phyloP scores from a whole-genome alignment of 2,329 filamentous ascomycete species.

The Cryphonectria nitschkei region DNA sequence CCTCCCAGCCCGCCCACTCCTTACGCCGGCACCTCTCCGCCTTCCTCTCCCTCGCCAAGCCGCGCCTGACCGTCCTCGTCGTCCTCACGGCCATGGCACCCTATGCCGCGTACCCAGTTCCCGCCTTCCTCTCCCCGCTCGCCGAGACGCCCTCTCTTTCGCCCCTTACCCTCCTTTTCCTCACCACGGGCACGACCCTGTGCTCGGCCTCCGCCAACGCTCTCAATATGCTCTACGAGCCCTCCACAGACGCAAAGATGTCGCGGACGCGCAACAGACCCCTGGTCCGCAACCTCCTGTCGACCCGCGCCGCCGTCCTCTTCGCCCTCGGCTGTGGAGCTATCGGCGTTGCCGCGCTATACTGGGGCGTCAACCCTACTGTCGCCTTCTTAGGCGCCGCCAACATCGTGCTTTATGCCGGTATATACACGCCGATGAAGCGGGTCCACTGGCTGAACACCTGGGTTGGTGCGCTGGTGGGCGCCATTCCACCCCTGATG shows the following conservation, averaged over 20 bases:
- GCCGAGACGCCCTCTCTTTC: slow-evolving; percentile 78
- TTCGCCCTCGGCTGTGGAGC: slow-evolving; percentile 79
- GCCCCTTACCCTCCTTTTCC: slow-evolving; percentile 87
- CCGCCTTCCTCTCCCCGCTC: slow-evolving; percentile 74
- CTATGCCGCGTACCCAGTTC: slow-evolving; percentile 92
- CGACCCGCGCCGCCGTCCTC: slow-evolving; percentile 68
- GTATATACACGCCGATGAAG: slow-evolving; percentile 91
- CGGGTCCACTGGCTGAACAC: slow-evolving; percentile 86
- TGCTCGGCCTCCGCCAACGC: slow-evolving; percentile 92
- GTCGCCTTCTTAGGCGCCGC: slow-evolving; percentile 81
- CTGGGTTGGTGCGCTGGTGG: slow-evolving; percentile 91
- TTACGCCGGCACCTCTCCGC: slow-evolving; percentile 72
- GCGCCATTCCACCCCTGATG: slow-evolving; percentile 94
- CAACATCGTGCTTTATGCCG: slow-evolving; percentile 90
- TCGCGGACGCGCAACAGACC: slow-evolving; percentile 88
- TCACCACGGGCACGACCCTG: slow-evolving; percentile 85
- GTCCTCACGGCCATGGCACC: slow-evolving; percentile 88
- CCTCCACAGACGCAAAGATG: slow-evolving; percentile 89
- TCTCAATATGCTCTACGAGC: slow-evolving; percentile 97
- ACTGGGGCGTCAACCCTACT: slow-evolving; percentile 91
- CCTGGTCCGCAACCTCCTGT: slow-evolving; percentile 80
- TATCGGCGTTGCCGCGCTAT: slow-evolving; percentile 72
- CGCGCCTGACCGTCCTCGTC: slow-evolving; percentile 87
- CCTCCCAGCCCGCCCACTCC: slow-evolving; percentile 53
- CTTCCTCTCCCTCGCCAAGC: slow-evolving; percentile 92